Percentiles rank a stretch among this genome's conserved stretches.
These are phyloP conservation scores for Lipomyces spencermartinsiae DNA, from an alignment of 805 yeast species.

Conservation along the genomic window DNA sequence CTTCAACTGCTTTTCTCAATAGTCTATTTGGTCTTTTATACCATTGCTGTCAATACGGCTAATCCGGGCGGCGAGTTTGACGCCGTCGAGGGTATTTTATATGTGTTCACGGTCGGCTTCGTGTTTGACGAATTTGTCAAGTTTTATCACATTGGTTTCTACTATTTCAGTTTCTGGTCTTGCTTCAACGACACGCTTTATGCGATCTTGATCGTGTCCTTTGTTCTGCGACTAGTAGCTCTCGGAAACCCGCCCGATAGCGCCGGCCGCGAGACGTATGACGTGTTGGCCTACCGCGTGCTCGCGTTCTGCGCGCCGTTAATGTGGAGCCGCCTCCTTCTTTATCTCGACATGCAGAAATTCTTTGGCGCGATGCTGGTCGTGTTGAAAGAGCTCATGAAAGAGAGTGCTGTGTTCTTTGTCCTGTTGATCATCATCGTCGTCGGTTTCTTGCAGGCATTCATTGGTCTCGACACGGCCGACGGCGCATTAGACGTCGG, in stretches of 20 bases:
- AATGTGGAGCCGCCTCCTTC: constrained; percentile 80
- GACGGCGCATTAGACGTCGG: constrained; percentile 86
- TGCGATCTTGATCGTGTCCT: constrained; percentile 57
- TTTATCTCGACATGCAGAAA: constrained; percentile 76
- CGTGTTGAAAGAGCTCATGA: constrained; percentile 83
- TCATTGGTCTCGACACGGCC: constrained; percentile 83
- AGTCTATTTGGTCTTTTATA: constrained; percentile 64
- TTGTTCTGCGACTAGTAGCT: constrained; percentile 60
- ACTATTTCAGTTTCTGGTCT: constrained; percentile 77
- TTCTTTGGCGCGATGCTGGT: constrained; percentile 91
- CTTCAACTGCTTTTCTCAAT: constrained; percentile 73
- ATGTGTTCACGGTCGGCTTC: constrained; percentile 68
- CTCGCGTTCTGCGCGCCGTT: constrained; percentile 83
- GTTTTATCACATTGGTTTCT: constrained; percentile 73
- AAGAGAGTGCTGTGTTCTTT: constrained; percentile 83
- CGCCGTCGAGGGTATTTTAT: constrained; percentile 61
- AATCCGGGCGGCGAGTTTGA: constrained; percentile 50
- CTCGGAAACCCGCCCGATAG: constrained; percentile 34
- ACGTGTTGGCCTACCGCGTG: constrained; percentile 67
- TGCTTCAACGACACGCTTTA: constrained; percentile 78
- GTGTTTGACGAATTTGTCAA: constrained; percentile 71
- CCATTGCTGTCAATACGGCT: constrained; percentile 68
- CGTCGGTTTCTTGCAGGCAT: constrained; percentile 84
- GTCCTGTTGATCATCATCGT: constrained; percentile 72
- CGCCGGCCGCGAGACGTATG: constrained; percentile 45